Percentiles rank a stretch among this genome's conserved stretches.
These are phyloP conservation scores for Setomelanomma holmii DNA, from an alignment of 2,329 filamentous ascomycete species.

Conservation along the genomic window DNA sequence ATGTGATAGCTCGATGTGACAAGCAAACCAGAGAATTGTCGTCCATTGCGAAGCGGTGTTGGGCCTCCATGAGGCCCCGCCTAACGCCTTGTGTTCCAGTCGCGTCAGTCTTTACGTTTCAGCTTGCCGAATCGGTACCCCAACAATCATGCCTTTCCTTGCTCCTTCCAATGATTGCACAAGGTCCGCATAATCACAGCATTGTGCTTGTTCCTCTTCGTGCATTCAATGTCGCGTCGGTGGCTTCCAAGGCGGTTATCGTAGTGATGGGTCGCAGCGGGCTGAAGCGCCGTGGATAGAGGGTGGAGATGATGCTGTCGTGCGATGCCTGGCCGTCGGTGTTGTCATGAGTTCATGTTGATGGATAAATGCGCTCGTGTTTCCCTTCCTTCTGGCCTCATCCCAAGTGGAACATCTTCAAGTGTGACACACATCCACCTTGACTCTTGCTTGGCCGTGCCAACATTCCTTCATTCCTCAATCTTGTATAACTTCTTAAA, in stretches of 20 bases:
- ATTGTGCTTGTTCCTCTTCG: constrained; percentile 2
- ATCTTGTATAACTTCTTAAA: background rate
- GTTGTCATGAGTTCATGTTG: background rate
- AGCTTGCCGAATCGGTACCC: constrained; percentile 23
- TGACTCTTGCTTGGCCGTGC: background rate
- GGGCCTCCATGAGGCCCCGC: constrained; percentile 12
- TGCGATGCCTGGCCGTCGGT: constrained; percentile 3
- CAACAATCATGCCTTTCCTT: constrained; percentile 18
- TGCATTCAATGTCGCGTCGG: constrained; percentile 7
- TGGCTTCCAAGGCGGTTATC: constrained; percentile 22
- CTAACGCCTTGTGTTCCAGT: constrained; percentile 33
- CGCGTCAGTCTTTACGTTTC: constrained; percentile 25
- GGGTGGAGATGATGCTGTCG: constrained; percentile 15
- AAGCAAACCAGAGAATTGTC: background rate
- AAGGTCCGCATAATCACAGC: background rate
- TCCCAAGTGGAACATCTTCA: background rate
- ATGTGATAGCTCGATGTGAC: constrained; percentile 26
- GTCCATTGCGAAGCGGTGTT: constrained; percentile 11
- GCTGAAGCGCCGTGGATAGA: constrained; percentile 15
- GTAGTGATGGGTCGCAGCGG: background rate
- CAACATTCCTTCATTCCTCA: background rate
- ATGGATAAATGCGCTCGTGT: constrained; percentile 13
- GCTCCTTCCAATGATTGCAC: constrained; percentile 23
- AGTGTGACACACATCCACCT: background rate
- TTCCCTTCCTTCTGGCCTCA: background rate